Percentiles rank a stretch among this genome's conserved stretches.
phyloP scores from a whole-genome alignment of 2,329 filamentous ascomycete genomes.

The Phyllosticta paracitricarpa region DNA sequence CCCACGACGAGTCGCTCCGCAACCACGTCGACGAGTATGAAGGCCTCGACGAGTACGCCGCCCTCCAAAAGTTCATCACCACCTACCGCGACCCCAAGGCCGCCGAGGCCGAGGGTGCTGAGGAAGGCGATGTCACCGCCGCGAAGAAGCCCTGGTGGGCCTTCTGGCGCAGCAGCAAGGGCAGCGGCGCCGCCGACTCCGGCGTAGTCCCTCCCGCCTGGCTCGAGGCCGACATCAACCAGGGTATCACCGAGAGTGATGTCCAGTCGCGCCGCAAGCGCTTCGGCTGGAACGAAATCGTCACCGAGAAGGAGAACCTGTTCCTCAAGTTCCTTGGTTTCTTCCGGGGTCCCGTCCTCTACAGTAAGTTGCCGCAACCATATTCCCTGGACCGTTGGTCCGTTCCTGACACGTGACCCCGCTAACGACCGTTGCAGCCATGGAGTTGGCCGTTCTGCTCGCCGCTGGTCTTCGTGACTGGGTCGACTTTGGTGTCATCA shows the following conservation, averaged over 20 bases:
- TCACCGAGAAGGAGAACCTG: conserved; percentile 66
- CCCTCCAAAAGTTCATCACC: conserved; percentile 57
- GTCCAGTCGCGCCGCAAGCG: conserved; percentile 56
- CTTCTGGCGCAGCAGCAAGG: conserved; percentile 40
- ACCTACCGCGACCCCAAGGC: conserved; percentile 53
- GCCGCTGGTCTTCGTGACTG: conserved; percentile 66
- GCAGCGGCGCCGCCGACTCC: conserved; percentile 26
- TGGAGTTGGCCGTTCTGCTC: conserved; percentile 66
- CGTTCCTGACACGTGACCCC: conserved; percentile 10
- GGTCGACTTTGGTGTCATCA: conserved; percentile 70
- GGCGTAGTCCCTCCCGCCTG: conserved; percentile 42
- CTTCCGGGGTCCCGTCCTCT: conserved; percentile 67
- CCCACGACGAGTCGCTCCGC: not conserved
- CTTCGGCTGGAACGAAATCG: conserved; percentile 61
- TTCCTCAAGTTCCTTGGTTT: conserved; percentile 65
- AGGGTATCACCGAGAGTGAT: conserved; percentile 50
- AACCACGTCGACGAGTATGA: conserved; percentile 21
- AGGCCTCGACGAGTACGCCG: conserved; percentile 53
- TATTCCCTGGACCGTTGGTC: not conserved
- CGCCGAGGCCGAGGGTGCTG: conserved; percentile 25
- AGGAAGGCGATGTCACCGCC: conserved; percentile 31
- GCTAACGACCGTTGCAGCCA: conserved; percentile 39
- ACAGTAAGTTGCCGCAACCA: conserved; percentile 45
- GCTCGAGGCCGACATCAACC: conserved; percentile 51
- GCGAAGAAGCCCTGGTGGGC: conserved; percentile 49